Evolutionary conservation across 2,329 filamentous ascomycete species (phyloP), one percentile per base, ranked within the genome.

Genomic region (Tolypocladium amazonense): DNA sequence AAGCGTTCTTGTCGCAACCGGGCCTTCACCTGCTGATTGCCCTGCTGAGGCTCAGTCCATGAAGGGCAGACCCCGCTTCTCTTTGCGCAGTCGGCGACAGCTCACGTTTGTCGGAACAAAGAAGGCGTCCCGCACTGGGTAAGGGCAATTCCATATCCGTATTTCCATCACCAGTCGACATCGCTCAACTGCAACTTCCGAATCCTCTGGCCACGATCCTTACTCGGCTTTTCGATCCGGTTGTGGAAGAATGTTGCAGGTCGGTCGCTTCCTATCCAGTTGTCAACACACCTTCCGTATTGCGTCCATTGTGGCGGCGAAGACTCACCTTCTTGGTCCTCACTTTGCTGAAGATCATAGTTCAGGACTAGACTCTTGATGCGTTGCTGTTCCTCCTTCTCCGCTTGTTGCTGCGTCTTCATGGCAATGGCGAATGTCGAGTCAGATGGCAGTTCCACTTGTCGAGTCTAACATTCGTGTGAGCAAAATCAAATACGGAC

Each of bases 351-450:
- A 70, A 96, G 85, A 75, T 99, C 94, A 71, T 97, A 96, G 74
- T 97, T 97, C 66, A 99, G 80, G 58, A 99, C 94, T 54, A 99
- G 81, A 69, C 91, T 96, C 79, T 99, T 99, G 84, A 99, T 99
- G 63, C 94, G 89, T 73, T 97, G 92, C 73, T 99, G 93, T 73
- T 99, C 95, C 71, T 96, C 94, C 58, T 89, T 88, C 72, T 97
- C 93, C 3, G 92, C 93, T 75, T 95, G 89, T 71, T 97, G 92
- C 76, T 97, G 92, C 62, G 85, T 92, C 72, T 91, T 94, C 92
- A 99, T 94, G 52, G 94, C 94, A 65, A 97, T 84, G 7, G 94
- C 94, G 75, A 99, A 97, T 56, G 86, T 92, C 0, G 94, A 97
- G 72, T 99, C 90, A 2, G 93, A 87, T 12, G 89, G 89, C 56